These are phyloP conservation scores for Pichia cephalocereana DNA, from an alignment of 805 yeast genomes.

Conservation along the genomic window DNA sequence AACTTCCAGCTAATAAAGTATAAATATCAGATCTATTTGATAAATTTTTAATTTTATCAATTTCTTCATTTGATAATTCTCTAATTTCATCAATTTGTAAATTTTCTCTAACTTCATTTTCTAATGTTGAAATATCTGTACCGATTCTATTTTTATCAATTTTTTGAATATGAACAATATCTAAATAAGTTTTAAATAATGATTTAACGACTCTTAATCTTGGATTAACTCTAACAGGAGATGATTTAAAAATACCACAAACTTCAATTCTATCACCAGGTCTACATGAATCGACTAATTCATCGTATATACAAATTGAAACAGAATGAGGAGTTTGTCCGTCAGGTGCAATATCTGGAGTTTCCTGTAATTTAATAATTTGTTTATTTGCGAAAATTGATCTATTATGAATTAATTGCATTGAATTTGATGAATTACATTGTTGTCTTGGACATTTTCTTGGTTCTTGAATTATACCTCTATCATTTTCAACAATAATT, in stretches of 20 bases:
- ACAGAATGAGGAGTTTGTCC: conserved; percentile 98
- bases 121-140: conserved; percentile 64
- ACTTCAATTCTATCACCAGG: conserved; percentile 97
- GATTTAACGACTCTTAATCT: conserved; percentile 76
- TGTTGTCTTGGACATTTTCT: conserved; percentile 82
- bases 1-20: conserved; percentile 75
- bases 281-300: conserved; percentile 84
- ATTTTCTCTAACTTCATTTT: conserved; percentile 48
- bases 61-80: conserved; percentile 58
- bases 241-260: conserved; percentile 88
- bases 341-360: conserved; percentile 80
- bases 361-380: conserved; percentile 83
- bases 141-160: conserved; percentile 76
- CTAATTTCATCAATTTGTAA: conserved; percentile 72
- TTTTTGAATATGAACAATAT: conserved; percentile 87
- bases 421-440: conserved; percentile 76
- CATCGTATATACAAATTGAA: conserved; percentile 90
- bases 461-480: conserved; percentile 93
- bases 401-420: conserved; percentile 87
- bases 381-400: conserved; percentile 93
- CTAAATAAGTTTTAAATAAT: conserved; percentile 85
- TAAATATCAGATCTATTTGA: conserved; percentile 71
- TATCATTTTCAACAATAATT: conserved; percentile 80
- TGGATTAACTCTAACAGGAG: conserved; percentile 83
- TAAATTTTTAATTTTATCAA: conserved; percentile 50